phyloP scores from a whole-genome alignment of 495 filamentous ascomycete genomes.

The Podospora anserina region DNA sequence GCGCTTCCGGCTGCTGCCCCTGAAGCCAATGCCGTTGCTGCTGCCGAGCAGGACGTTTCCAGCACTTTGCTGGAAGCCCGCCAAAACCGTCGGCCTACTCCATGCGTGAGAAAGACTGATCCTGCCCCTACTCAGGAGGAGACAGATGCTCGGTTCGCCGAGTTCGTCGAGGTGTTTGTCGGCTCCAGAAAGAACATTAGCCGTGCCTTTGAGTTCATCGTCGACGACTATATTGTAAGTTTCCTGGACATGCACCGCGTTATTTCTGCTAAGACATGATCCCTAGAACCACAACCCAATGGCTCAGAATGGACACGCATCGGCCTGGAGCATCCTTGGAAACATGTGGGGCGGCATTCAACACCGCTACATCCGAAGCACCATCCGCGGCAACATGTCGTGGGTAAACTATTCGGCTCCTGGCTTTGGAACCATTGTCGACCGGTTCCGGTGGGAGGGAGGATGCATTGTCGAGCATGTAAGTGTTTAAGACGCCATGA shows the following conservation, averaged over 20 bases:
- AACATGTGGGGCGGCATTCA: constrained; percentile 31
- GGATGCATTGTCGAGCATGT: constrained; percentile 44
- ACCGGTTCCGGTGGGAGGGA: constrained; percentile 39
- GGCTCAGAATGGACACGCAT: constrained; percentile 37
- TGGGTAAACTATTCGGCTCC: constrained; percentile 38
- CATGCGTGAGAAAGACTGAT: constrained; percentile 13
- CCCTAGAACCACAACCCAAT: constrained; percentile 40
- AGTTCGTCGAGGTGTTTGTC: constrained; percentile 38
- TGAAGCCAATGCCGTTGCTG: constrained; percentile 13
- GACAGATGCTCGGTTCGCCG: constrained; percentile 28
- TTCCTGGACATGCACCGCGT: background rate
- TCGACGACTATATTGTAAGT: constrained; percentile 37
- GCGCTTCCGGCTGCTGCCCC: constrained; percentile 3
- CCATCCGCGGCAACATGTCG: constrained; percentile 31
- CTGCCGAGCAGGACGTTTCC: background rate
- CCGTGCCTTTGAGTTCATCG: constrained; percentile 38
- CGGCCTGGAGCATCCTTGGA: constrained; percentile 36
- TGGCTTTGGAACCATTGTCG: constrained; percentile 34
- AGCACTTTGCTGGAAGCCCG: background rate
- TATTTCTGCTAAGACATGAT: background rate
- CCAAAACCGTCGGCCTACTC: constrained; percentile 6
- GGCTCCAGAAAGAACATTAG: constrained; percentile 35
- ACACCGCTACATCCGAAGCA: constrained; percentile 31
- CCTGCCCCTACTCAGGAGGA: constrained; percentile 28
- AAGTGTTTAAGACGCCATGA: constrained; percentile 12